A percentile compares a stretch with the other conserved stretches of the same genome.
Conservation (phyloP, 2,329 filamentous ascomycete species). For the Fusarium anthophilum region DNA sequence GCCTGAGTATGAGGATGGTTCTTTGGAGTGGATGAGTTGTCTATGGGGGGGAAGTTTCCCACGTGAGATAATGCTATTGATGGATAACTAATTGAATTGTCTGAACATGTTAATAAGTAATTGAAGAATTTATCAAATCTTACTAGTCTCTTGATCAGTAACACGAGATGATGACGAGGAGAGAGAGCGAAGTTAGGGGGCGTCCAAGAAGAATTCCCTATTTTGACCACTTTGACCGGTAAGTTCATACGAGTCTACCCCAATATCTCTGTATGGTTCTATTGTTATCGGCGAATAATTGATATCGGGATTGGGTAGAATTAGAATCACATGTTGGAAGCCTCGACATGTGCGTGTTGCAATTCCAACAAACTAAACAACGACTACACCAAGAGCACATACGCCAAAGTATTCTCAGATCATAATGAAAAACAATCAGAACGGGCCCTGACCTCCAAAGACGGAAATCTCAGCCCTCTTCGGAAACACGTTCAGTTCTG, state of each 20-base stretch:
- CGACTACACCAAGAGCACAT: background rate
- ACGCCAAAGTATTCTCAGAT: background rate
- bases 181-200: background rate
- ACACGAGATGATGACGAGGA: fast-evolving
- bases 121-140: background rate
- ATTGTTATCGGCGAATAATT: background rate
- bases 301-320: background rate
- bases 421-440: too few species aligned
- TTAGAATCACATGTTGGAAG: conserved; percentile 9
- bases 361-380: background rate
- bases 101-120: too few species aligned
- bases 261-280: background rate
- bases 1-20: background rate
- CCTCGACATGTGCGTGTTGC: background rate
- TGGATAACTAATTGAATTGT: background rate
- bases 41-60: background rate
- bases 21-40: background rate
- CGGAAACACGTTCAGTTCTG: conserved; percentile 55
- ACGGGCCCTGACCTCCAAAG: background rate
- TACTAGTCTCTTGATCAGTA: background rate
- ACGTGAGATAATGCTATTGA: background rate
- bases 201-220: background rate
- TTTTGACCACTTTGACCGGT: background rate
- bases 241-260: background rate
- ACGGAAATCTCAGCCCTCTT: conserved; percentile 26